Conservation (phyloP, 2,329 filamentous ascomycete genomes). For the Xylariaceae sp. region DNA sequence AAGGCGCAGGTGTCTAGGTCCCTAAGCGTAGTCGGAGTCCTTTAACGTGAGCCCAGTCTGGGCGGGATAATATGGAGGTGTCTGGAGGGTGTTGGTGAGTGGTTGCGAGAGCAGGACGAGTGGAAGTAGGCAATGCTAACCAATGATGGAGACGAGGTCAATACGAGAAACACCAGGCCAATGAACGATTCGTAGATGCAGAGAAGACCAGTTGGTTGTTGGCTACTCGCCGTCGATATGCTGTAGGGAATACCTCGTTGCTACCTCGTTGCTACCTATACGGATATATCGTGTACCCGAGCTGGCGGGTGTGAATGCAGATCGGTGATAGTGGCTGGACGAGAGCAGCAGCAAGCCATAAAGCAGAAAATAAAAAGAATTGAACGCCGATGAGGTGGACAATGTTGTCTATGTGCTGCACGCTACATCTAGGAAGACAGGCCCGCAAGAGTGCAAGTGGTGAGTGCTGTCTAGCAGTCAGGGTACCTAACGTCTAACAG, state of each 20-base stretch:
- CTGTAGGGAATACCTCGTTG: background rate
- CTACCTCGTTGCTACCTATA: too few relatives aligned
- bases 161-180: background rate
- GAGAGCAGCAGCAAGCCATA: background rate
- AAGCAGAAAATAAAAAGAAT: background rate
- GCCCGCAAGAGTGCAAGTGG: background rate
- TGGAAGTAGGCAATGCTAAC: background rate
- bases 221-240: background rate
- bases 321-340: background rate
- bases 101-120: background rate
- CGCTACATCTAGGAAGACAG: background rate
- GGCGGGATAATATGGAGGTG: background rate
- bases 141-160: background rate
- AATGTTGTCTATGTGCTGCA: constrained; percentile 8
- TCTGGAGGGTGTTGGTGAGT: background rate
- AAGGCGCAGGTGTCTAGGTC: constrained; percentile 4
- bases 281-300: background rate
- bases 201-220: too few relatives aligned
- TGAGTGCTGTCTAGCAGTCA: background rate
- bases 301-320: background rate
- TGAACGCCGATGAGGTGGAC: background rate
- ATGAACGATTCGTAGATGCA: background rate
- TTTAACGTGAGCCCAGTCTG: background rate
- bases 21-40: constrained; percentile 4
- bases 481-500: background rate